A percentile compares a stretch with the other conserved stretches of the same genome.
Conservation (phyloP, 192 early-diverging fungal genomes). For the Jimgerdemannia flammicorona region DNA sequence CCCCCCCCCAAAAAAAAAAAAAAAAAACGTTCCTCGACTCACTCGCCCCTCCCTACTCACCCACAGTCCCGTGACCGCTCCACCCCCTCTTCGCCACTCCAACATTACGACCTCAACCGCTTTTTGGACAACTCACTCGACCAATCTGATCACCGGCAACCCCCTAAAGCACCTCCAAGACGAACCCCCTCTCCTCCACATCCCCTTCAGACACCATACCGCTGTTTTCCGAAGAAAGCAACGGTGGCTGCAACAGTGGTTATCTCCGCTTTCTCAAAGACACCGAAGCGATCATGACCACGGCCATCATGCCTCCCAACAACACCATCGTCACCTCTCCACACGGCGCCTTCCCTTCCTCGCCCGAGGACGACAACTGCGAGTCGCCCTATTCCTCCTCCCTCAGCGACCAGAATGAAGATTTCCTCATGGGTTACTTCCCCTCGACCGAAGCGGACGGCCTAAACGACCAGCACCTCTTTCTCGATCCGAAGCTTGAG, state of each 20-base stretch:
- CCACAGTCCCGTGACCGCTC: too few species aligned
- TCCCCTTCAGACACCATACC: neutral
- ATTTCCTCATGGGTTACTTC: neutral
- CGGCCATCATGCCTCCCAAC: neutral
- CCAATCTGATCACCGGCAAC: too few species aligned
- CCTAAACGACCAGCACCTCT: neutral
- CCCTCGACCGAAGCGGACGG: neutral
- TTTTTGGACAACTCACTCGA: too few species aligned
- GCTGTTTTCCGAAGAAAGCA: neutral
- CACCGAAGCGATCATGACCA: neutral
- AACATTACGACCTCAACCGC: too few species aligned
- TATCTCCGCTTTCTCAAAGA: neutral
- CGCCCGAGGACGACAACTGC: neutral
- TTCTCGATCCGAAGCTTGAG: neutral
- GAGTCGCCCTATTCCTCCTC: conserved; percentile 2
- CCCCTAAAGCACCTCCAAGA: too few species aligned
- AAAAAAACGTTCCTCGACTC: too few species aligned
- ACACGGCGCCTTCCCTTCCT: neutral
- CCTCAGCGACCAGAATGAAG: neutral
- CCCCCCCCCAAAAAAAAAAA: too few species aligned
- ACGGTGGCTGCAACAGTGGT: neutral
- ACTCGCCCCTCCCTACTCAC: too few species aligned
- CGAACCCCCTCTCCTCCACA: too few species aligned
- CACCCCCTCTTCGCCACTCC: too few species aligned
- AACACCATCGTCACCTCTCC: neutral